Evolutionary conservation across 192 early-diverging fungal species (phyloP), one percentile per base, ranked within the genome.

Genomic region (Backusella tuberculispora): DNA sequence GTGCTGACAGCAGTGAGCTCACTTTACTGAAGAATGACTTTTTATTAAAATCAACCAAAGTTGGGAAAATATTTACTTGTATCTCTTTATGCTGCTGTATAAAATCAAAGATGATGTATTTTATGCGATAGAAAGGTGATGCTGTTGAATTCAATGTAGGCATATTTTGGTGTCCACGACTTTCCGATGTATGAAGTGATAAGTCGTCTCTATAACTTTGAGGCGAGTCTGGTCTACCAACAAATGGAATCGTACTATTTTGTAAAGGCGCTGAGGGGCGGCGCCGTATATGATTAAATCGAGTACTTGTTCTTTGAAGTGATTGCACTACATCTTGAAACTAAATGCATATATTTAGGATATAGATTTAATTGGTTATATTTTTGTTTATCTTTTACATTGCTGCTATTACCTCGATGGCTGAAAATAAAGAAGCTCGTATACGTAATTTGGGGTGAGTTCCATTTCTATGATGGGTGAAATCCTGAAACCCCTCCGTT

Each of bases 371-470:
- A 15, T n/a, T 37, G n/a, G 3, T 38, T 47, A 65, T 37, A 65
- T 29, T 19, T 41, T 26, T 21, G 6, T 41, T 60, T 44, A 24
- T 45, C 66, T 53, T 53, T 53, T 5, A 19, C 41, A 63, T 6
- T 44, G 10, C 29, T 43, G 8, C 13, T 29, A 40, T 67, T 79
- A 86, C 88, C 82, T 89, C 88, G 7, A 89, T 74, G 2, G 88
- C 88, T 38, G 85, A 82, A 72, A 89, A 82, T 12, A 89, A 75
- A 15, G 86, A 86, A 19, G 88, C 80, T 50, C 86, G 76, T 46
- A 83, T 81, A 24, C 82, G 74, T 21, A 80, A 47, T 66, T 80
- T 80, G 0, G 68, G 45, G 19, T 70, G 74, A 0, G 40, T 21
- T 43, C 66, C 45, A 24, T 78, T 74, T 26, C 66, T 26, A 50